Evolutionary conservation across 2,329 filamentous ascomycete species (phyloP).

Genomic region (Fonsecaea erecta): DNA sequence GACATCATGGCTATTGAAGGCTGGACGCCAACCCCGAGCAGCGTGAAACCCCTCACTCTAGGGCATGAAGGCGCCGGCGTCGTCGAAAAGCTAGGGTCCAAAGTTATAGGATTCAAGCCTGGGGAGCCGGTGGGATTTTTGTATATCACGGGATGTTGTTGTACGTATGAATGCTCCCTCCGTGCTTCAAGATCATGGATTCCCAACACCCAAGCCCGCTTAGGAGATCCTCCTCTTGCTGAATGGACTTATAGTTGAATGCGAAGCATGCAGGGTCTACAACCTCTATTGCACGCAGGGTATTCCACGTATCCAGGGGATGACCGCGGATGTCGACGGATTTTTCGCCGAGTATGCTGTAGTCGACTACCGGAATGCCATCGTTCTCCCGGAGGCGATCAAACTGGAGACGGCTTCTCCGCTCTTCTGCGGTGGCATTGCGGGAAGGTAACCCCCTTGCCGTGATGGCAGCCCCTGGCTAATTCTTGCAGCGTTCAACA

Average conservation of each 20-base stretch:
- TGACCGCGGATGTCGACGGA: constrained; percentile 4
- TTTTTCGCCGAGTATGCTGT: constrained; percentile 12
- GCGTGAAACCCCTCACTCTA: constrained; percentile 8
- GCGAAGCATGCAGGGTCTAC: constrained; percentile 17
- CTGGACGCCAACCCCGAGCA: background rate
- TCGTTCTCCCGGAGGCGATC: constrained; percentile 1
- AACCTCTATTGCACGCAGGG: constrained; percentile 1
- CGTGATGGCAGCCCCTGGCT: background rate
- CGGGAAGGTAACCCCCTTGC: background rate
- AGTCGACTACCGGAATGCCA: constrained; percentile 1
- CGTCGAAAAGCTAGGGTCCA: constrained; percentile 3
- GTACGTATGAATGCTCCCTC: background rate
- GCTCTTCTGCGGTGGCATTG: constrained; percentile 13
- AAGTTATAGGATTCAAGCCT: constrained; percentile 1
- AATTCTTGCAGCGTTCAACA: constrained; percentile 7
- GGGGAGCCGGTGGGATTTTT: constrained; percentile 18
- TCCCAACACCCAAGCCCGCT: background rate
- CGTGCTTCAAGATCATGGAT: background rate
- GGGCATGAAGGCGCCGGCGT: constrained; percentile 20
- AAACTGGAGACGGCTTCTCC: constrained; percentile 7
- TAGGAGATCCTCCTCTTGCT: background rate
- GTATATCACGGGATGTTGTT: constrained; percentile 5
- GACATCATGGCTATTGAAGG: constrained; percentile 8
- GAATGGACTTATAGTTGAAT: constrained; percentile 1
- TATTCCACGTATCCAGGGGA: constrained; percentile 4